Conservation (phyloP, 805 yeast species). For the Scheffersomyces lignosus region DNA sequence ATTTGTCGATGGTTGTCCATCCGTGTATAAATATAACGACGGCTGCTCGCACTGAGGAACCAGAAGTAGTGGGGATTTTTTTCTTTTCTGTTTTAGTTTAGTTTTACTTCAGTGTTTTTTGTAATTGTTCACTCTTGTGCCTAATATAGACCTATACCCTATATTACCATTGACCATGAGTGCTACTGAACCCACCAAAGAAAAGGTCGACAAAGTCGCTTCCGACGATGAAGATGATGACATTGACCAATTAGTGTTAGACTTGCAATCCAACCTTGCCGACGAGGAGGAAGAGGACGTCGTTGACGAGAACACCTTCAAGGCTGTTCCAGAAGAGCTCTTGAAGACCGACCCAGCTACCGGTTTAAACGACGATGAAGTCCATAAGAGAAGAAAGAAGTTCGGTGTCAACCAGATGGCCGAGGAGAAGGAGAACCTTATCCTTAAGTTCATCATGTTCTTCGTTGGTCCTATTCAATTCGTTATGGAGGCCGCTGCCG, state of each 20-base stretch:
- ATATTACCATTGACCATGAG: slow-evolving; percentile 18
- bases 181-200: slow-evolving; percentile 54
- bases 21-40: not conserved
- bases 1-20: too few species aligned
- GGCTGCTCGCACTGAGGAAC: too few species aligned
- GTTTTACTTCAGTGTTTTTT: not conserved
- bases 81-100: not conserved
- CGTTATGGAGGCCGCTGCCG: slow-evolving; percentile 97
- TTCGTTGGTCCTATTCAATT: slow-evolving; percentile 95
- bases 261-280: slow-evolving; percentile 65
- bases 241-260: slow-evolving; percentile 66
- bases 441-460: slow-evolving; percentile 80
- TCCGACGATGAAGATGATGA: slow-evolving; percentile 56
- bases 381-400: slow-evolving; percentile 81
- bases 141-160: too few species aligned
- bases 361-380: slow-evolving; percentile 82
- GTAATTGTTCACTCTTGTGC: slow-evolving; percentile 4
- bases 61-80: not conserved
- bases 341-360: slow-evolving; percentile 76
- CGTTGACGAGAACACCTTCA: slow-evolving; percentile 38
- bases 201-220: slow-evolving; percentile 52
- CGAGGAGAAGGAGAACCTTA: slow-evolving; percentile 79
- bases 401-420: slow-evolving; percentile 89
- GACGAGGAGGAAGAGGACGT: slow-evolving; percentile 27
- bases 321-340: slow-evolving; percentile 83